Evolutionary conservation across 352 stramenopile genomes (phyloP).

Genomic region (Globisporangium polare): DNA sequence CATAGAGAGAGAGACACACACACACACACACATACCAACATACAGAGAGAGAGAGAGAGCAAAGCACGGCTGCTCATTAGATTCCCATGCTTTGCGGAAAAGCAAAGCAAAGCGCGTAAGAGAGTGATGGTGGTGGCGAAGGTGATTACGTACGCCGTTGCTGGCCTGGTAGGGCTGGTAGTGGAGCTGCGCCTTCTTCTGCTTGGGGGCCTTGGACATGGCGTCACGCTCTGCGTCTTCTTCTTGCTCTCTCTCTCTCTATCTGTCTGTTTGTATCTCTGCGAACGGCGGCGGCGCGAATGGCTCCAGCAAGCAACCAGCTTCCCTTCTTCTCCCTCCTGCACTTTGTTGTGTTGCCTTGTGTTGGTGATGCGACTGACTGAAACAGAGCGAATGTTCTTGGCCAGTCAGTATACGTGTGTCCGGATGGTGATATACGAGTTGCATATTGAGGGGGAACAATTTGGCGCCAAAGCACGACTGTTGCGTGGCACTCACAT

Average conservation of each 20-base stretch:
- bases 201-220: constrained; percentile 82
- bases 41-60: too few relatives aligned
- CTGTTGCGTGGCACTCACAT: too few relatives aligned
- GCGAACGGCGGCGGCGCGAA: neutral
- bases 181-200: constrained; percentile 66
- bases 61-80: neutral
- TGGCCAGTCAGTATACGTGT: too few relatives aligned
- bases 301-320: too few relatives aligned
- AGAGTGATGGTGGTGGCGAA: constrained; percentile 11
- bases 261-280: neutral
- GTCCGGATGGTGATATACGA: neutral
- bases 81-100: neutral
- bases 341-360: too few relatives aligned
- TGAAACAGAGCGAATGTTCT: too few relatives aligned
- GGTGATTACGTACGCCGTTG: constrained; percentile 17
- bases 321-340: neutral
- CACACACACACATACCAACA: neutral
- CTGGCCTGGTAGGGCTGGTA: constrained; percentile 77
- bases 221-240: neutral
- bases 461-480: neutral
- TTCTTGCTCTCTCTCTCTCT: neutral
- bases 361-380: too few relatives aligned
- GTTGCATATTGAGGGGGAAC: constrained; percentile 4
- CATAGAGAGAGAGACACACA: neutral
- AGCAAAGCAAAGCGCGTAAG: neutral